phyloP scores from a whole-genome alignment of 1,284 basidiomycete genomes.

The Trametes pubescens region DNA sequence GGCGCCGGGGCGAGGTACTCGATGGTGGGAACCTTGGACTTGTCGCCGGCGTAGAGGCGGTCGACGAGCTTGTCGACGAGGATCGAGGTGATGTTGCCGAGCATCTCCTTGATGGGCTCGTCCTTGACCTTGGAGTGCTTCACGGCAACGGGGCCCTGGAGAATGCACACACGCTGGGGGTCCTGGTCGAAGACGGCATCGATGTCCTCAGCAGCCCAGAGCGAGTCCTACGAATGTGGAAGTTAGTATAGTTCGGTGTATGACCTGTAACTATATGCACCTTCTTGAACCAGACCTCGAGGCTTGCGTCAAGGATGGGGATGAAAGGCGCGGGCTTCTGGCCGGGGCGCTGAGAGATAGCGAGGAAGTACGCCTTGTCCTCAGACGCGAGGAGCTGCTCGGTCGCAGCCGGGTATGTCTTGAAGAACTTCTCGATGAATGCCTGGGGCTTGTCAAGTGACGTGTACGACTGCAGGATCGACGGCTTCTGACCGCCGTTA shows the following conservation, averaged over 20 bases:
- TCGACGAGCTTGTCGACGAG: slow-evolving; percentile 88
- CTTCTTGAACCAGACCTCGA: slow-evolving; percentile 99
- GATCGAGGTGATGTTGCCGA: slow-evolving; percentile 85
- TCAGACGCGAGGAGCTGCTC: slow-evolving; percentile 93
- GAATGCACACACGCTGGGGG: slow-evolving; percentile 96
- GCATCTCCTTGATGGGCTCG: slow-evolving; percentile 92
- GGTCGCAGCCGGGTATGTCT: slow-evolving; percentile 82
- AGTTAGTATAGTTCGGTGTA: slow-evolving; percentile 30
- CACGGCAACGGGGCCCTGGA: slow-evolving; percentile 96
- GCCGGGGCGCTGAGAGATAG: slow-evolving; percentile 92
- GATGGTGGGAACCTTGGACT: slow-evolving; percentile 78
- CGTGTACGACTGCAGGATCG: slow-evolving; percentile 89
- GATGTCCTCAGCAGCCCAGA: slow-evolving; percentile 98
- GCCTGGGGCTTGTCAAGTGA: slow-evolving; percentile 84
- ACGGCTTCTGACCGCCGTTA: slow-evolving; percentile 84
- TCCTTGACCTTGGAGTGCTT: slow-evolving; percentile 90
- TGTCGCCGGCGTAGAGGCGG: slow-evolving; percentile 83
- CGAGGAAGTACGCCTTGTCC: slow-evolving; percentile 95
- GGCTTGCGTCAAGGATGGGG: slow-evolving; percentile 91
- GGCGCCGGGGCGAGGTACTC: slow-evolving; percentile 86
- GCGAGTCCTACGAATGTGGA: slow-evolving; percentile 74
- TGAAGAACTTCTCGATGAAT: slow-evolving; percentile 88
- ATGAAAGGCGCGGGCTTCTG: slow-evolving; percentile 99
- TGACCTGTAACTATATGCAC: too few relatives aligned
- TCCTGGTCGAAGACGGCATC: slow-evolving; percentile 99